Percentiles rank a stretch among this genome's conserved stretches.
Conservation (phyloP, 805 yeast species). For the Debaryomyces prosopidis region DNA sequence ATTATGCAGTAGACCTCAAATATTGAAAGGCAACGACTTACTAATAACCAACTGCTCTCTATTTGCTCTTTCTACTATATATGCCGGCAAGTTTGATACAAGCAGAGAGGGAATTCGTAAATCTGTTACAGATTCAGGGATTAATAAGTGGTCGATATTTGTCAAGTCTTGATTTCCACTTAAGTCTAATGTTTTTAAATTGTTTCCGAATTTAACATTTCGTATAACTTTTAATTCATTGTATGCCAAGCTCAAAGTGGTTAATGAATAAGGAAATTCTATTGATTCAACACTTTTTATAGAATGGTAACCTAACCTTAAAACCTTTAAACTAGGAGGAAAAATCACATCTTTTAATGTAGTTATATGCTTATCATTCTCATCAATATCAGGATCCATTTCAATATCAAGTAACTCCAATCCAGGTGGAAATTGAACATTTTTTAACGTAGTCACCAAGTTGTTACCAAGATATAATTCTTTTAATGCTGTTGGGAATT, state of each 20-base stretch:
- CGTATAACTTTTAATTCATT: constrained; percentile 40
- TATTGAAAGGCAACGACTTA: constrained; percentile 24
- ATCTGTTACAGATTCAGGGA: constrained; percentile 41
- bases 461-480: constrained; percentile 43
- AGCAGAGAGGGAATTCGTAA: constrained; percentile 36
- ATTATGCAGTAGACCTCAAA: background rate
- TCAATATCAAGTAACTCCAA: constrained; percentile 42
- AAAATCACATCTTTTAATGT: constrained; percentile 42
- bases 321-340: constrained; percentile 34
- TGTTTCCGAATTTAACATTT: constrained; percentile 37
- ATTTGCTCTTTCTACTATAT: constrained; percentile 42
- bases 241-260: constrained; percentile 33
- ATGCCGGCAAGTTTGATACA: constrained; percentile 34
- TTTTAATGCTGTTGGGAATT: constrained; percentile 34
- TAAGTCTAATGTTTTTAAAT: constrained; percentile 34
- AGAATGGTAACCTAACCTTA: constrained; percentile 40
- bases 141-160: constrained; percentile 34
- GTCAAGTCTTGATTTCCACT: constrained; percentile 43
- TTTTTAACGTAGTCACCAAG: constrained; percentile 44
- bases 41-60: constrained; percentile 28
- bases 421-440: constrained; percentile 39
- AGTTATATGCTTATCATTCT: constrained; percentile 42
- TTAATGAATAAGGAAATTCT: constrained; percentile 38
- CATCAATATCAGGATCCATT: constrained; percentile 42
- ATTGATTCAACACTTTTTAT: constrained; percentile 38